Evolutionary conservation across 2,329 filamentous ascomycete genomes (phyloP), one percentile per base, ranked within the genome.

Genomic region (Eurotiales sp.): DNA sequence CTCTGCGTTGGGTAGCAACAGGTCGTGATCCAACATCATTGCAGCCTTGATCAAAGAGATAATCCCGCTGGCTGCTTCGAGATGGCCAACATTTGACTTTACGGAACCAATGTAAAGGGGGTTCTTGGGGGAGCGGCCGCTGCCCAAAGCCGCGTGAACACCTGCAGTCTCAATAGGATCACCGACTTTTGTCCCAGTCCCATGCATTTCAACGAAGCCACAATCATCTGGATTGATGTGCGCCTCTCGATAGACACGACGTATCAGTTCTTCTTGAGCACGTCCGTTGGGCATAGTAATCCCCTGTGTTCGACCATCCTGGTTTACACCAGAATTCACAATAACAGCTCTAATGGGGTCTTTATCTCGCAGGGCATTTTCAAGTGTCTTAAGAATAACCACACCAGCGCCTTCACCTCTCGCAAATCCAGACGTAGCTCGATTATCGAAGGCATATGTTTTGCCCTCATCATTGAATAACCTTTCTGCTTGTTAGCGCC

Each of bases 231-330:
- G 42, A 14, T 46, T 14, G n/a, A 54, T 49, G 21, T 50, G 36
- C 14, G 44, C 49, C 14, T 51, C 43, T 2, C 23, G 32, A 17
- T 54, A 51, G 11, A 50, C 48, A 4, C 41, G 43, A 15, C 48
- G 34, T 12, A 54, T 47, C 8, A 54, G 34, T 21, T 51, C 29
- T 27, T 51, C 64, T 57, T 81, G 78, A 1, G 76, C 73, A 3
- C 61, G 51, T 4, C 69, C 61, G 49, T 69, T 81, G 0, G 81
- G 81, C 63, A 79, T 72, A 0, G 79, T 82, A 53, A 83, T 77
- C 0, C 79, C 79, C 22, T 64, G 67, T 1, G 82, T 84, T 36
- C 73, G 64, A 4, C 65, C 63, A 7, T 61, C 63, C 29, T 68
- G 65, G 14, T 64, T 64, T 4, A 65, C 62, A 6, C 53, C 58